Base-by-base conservation (phyloP, 2,329 filamentous ascomycete genomes). In the Venturia oleaginea region DNA sequence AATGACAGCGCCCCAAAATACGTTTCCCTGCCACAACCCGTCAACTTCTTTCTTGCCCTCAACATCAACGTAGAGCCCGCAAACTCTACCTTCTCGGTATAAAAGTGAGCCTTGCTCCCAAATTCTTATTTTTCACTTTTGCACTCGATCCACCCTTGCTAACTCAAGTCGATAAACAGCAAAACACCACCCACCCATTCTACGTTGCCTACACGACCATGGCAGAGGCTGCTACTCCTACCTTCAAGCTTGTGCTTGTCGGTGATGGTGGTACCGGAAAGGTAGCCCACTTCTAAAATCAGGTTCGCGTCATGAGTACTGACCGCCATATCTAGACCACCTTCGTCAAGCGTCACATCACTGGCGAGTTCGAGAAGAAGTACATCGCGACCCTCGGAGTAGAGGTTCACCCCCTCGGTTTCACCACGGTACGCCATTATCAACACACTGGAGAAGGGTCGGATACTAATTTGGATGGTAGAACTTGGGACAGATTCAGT, bases 311-410 rank as follows among this genome's bases (percentile, higher is more conserved):
- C 34, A 34, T 46, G 40, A 40, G 40, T 54, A 65, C 65, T 65
- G 42, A 65, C 62, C 17, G 30, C 51, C 48, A 6, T 32, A 27
- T 55, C 61, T 76, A 99, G 94, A 99, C 94, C 78, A 99, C 94
- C 77, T 99, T 99, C 81, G 94, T 99, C 85, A 99, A 99, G 89
- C 94, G 94, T 77, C 94, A 99, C 83, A 86, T 97, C 87, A 99
- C 94, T 77, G 94, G 94, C 79, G 94, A 99, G 80, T 99, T 99
- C 78, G 94, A 99, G 84, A 99, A 99, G 90, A 99, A 97, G 85
- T 99, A 99, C 84, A 97, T 99, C 80, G 94, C 94, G 74, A 99
- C 94, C 67, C 91, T 99, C 70, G 94, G 94, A 89, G 94, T 99
- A 78, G 94, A 99, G 80, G 94, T 99, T 71, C 94, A 99, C 85